Percentiles rank a stretch among this genome's conserved stretches.
phyloP scores from a whole-genome alignment of 805 yeast genomes.

The Phaffomyces thermotolerans region DNA sequence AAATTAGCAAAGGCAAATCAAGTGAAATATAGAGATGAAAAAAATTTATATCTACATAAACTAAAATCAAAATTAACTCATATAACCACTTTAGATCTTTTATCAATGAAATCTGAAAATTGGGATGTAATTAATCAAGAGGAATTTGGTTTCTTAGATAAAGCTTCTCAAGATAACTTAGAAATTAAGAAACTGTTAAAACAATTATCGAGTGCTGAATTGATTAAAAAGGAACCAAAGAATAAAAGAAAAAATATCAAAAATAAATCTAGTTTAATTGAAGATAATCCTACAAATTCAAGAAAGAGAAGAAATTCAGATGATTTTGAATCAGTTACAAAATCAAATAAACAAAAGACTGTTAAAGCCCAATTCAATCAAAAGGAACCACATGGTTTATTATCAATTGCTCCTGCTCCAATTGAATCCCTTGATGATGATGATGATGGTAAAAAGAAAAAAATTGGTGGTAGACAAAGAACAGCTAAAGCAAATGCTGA shows the following conservation, averaged over 20 bases:
- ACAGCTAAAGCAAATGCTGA: constrained; percentile 21
- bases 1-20: constrained; percentile 18
- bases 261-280: neutral
- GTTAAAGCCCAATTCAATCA: neutral
- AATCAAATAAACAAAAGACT: too few species aligned
- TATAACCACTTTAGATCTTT: constrained; percentile 21
- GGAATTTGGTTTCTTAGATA: constrained; percentile 21
- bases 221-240: constrained; percentile 17
- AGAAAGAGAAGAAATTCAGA: constrained; percentile 11
- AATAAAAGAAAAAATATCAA: neutral
- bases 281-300: neutral
- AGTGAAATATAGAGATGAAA: constrained; percentile 15
- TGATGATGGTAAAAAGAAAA: constrained; percentile 1
- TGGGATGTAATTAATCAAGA: constrained; percentile 23
- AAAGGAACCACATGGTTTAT: constrained; percentile 1
- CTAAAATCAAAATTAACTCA: constrained; percentile 21
- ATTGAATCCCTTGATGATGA: constrained; percentile 1
- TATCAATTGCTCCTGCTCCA: constrained; percentile 9
- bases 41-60: constrained; percentile 17
- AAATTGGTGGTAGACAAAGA: constrained; percentile 9
- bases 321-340: neutral
- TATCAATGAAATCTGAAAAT: constrained; percentile 18
- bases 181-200: constrained; percentile 23
- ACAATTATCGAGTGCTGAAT: constrained; percentile 20
- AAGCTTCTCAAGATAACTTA: constrained; percentile 19